Conservation (phyloP, 345 rosid genomes). For the Lumnitzera racemosa region DNA sequence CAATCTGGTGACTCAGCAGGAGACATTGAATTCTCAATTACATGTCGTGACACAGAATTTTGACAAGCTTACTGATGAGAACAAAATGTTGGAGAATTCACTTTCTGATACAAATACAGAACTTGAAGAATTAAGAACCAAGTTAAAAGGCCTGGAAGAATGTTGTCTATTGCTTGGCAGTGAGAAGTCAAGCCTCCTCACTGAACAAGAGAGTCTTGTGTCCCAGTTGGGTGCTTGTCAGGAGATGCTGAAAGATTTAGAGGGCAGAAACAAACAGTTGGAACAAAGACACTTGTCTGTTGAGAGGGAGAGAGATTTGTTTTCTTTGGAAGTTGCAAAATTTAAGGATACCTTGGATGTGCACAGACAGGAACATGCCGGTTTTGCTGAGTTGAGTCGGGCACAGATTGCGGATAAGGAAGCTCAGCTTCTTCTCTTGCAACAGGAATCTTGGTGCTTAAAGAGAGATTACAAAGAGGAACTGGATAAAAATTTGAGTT, state of each 20-base stretch:
- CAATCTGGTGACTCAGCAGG: constrained; percentile 55
- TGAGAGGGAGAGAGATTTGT: constrained; percentile 53
- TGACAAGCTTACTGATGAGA: constrained; percentile 55
- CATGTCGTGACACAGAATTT: constrained; percentile 40
- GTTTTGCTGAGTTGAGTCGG: constrained; percentile 33
- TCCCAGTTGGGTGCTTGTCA: constrained; percentile 43
- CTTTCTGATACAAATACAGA: constrained; percentile 67
- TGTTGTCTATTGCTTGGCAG: constrained; percentile 48
- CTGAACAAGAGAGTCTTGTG: constrained; percentile 44
- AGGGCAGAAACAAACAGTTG: constrained; percentile 40
- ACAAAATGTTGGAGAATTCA: constrained; percentile 61
- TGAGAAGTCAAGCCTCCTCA: constrained; percentile 49
- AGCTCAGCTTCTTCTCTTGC: constrained; percentile 43
- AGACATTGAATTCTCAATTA: constrained; percentile 43
- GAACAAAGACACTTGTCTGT: constrained; percentile 34
- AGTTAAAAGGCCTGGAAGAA: constrained; percentile 53
- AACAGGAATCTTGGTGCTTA: constrained; percentile 44
- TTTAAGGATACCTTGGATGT: constrained; percentile 37
- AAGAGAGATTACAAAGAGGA: constrained; percentile 64
- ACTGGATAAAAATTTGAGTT: constrained; percentile 46
- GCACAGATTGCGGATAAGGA: constrained; percentile 42
- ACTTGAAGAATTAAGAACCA: constrained; percentile 51
- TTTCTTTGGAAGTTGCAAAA: constrained; percentile 42
- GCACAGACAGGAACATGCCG: constrained; percentile 48
- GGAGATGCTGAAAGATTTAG: constrained; percentile 46